Conservation (phyloP, 1,284 basidiomycete genomes). For the Austropuccinia psidii region DNA sequence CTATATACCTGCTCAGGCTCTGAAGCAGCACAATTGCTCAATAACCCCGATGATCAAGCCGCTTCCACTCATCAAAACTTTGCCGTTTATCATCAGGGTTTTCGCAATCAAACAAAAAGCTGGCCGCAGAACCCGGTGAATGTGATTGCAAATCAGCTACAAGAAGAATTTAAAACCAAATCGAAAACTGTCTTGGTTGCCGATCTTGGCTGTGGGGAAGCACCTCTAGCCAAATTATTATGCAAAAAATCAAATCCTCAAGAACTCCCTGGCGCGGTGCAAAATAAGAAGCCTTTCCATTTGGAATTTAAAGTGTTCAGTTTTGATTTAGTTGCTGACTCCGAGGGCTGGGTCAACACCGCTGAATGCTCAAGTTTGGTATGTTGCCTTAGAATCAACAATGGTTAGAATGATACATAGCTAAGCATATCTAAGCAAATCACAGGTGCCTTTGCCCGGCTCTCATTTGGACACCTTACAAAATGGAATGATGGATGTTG, state of each 20-base stretch:
- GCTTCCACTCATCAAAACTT: constrained; percentile 38
- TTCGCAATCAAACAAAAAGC: constrained; percentile 44
- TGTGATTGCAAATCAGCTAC: constrained; percentile 40
- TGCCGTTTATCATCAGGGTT: constrained; percentile 46
- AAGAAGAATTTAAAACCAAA: constrained; percentile 11
- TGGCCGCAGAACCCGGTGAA: constrained; percentile 48
- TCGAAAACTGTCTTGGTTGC: constrained; percentile 63
- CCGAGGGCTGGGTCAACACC: constrained; percentile 51
- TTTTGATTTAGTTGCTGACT: constrained; percentile 72
- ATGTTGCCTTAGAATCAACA: constrained; percentile 26
- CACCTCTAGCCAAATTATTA: constrained; percentile 61
- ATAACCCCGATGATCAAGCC: constrained; percentile 25
- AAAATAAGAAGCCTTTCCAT: constrained; percentile 65
- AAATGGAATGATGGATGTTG: constrained; percentile 58
- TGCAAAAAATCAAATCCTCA: neutral
- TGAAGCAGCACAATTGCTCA: constrained; percentile 43
- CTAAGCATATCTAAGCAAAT: neutral
- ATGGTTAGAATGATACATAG: neutral
- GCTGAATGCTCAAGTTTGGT: constrained; percentile 42
- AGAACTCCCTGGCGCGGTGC: neutral
- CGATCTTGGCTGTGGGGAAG: constrained; percentile 94
- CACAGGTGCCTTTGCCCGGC: constrained; percentile 39
- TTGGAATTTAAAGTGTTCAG: constrained; percentile 56
- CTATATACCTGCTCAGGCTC: constrained; percentile 44
- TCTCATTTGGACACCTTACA: constrained; percentile 42